Percentiles rank a stretch among this genome's conserved stretches.
These are phyloP conservation scores for Nigrospora sphaerica DNA, from an alignment of 2,329 filamentous ascomycete species.

Conservation along the genomic window DNA sequence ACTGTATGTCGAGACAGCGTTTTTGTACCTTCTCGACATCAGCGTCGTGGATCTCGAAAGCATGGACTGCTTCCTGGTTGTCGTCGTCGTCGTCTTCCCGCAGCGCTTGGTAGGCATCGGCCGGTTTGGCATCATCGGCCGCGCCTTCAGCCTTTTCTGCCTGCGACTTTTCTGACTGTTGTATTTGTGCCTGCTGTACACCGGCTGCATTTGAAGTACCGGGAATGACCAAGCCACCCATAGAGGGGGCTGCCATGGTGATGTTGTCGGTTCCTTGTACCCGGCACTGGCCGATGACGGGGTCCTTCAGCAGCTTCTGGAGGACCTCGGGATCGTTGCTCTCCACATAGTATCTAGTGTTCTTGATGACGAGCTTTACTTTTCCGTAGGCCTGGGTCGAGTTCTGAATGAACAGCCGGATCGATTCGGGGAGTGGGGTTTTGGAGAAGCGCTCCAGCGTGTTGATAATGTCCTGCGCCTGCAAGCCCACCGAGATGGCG, in stretches of 20 bases:
- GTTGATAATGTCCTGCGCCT: constrained; percentile 82
- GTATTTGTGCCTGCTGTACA: constrained; percentile 61
- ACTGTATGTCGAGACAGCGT: constrained; percentile 77
- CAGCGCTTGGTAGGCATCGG: constrained; percentile 63
- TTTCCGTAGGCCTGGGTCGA: constrained; percentile 92
- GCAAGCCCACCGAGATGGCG: constrained; percentile 88
- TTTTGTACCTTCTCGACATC: constrained; percentile 84
- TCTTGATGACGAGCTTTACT: constrained; percentile 88
- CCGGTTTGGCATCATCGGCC: constrained; percentile 46
- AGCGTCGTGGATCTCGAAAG: constrained; percentile 81
- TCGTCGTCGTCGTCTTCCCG: constrained; percentile 84
- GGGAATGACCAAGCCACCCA: constrained; percentile 82
- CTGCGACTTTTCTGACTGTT: constrained; percentile 31
- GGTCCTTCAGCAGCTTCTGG: constrained; percentile 78
- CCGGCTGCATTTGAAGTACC: constrained; percentile 91
- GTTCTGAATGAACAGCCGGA: constrained; percentile 68
- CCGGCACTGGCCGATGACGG: constrained; percentile 71
- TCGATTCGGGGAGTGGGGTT: constrained; percentile 73
- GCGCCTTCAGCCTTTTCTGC: constrained; percentile 35
- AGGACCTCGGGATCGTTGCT: constrained; percentile 82
- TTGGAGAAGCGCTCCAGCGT: constrained; percentile 86
- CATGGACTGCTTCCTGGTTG: constrained; percentile 79
- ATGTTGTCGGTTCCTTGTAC: constrained; percentile 67
- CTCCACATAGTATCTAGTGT: constrained; percentile 91
- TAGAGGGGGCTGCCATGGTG: constrained; percentile 75